A percentile compares a stretch with the other conserved stretches of the same genome.
These are phyloP conservation scores for Hypoxylon cercidicola DNA, from an alignment of 495 filamentous ascomycete species.

Conservation along the genomic window DNA sequence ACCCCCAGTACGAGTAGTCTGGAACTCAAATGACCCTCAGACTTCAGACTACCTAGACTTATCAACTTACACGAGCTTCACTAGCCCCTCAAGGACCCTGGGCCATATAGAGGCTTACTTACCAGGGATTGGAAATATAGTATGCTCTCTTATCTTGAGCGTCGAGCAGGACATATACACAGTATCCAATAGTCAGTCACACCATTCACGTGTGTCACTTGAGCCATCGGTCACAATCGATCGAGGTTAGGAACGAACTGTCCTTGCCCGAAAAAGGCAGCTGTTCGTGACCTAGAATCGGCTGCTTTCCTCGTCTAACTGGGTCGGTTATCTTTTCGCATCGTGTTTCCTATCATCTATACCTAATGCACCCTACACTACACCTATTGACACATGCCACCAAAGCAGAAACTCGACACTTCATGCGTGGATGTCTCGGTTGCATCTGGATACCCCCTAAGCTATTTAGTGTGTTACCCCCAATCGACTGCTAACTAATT, in stretches of 20 bases:
- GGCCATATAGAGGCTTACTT: too few species aligned
- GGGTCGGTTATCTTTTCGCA: constrained; percentile 24
- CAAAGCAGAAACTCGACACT: background rate
- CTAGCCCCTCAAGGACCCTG: background rate
- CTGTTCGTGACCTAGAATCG: constrained; percentile 16
- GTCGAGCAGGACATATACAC: constrained; percentile 2
- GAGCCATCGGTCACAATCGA: background rate
- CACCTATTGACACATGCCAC: background rate
- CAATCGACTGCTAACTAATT: constrained; percentile 21
- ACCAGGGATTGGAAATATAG: constrained; percentile 1
- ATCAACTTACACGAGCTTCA: constrained; percentile 22
- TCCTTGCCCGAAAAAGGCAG: constrained; percentile 23
- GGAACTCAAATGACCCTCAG: background rate
- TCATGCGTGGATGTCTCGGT: constrained; percentile 15
- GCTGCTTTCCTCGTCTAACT: constrained; percentile 13
- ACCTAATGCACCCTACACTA: too few species aligned
- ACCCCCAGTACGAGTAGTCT: too few species aligned
- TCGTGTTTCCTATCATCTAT: constrained; percentile 25
- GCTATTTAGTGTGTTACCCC: background rate
- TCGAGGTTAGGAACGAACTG: background rate
- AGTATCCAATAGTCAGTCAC: background rate
- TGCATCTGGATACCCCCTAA: constrained; percentile 4
- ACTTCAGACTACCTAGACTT: background rate
- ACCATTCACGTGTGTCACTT: background rate
- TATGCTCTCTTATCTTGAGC: constrained; percentile 12